These are phyloP conservation scores for Cavenderia fasciculata DNA, from an alignment of 78 protist species.

Conservation along the genomic window DNA sequence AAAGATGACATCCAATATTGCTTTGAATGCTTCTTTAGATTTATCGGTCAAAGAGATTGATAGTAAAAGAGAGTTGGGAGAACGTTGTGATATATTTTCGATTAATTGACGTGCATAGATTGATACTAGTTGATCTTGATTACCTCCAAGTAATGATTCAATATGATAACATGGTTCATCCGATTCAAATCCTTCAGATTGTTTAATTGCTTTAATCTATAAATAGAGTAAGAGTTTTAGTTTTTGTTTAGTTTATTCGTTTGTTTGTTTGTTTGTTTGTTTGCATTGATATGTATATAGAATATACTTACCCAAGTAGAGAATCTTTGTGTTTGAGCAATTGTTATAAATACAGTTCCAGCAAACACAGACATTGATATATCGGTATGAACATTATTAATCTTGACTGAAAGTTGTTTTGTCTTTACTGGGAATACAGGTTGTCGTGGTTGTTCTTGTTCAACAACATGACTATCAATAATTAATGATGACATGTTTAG, in stretches of 20 bases:
- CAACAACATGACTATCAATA: background rate
- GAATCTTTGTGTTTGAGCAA: slow-evolving; percentile 44
- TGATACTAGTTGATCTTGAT: slow-evolving; percentile 25
- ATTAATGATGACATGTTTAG: slow-evolving; percentile 26
- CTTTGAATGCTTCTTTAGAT: slow-evolving; percentile 61
- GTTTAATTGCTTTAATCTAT: slow-evolving; percentile 49
- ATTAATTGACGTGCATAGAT: slow-evolving; percentile 73
- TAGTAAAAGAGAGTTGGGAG: slow-evolving; percentile 11
- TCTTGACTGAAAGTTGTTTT: slow-evolving; percentile 1
- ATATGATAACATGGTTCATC: slow-evolving; percentile 55
- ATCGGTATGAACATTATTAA: slow-evolving; percentile 39
- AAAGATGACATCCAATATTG: slow-evolving; percentile 7
- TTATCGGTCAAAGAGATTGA: slow-evolving; percentile 43
- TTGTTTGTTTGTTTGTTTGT: background rate
- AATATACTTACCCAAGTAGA: slow-evolving; percentile 51
- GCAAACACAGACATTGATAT: slow-evolving; percentile 22
- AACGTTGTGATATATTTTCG: slow-evolving; percentile 18
- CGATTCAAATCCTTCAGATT: background rate
- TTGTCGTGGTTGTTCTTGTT: slow-evolving; percentile 3
- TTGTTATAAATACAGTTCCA: slow-evolving; percentile 16
- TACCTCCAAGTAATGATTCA: slow-evolving; percentile 37
- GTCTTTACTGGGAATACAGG: slow-evolving; percentile 30
- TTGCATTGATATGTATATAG: background rate
- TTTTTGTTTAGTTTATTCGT: background rate
- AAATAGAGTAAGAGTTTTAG: background rate